Conservation (phyloP, 805 yeast genomes). For the Nakazawaea molendinolei region DNA sequence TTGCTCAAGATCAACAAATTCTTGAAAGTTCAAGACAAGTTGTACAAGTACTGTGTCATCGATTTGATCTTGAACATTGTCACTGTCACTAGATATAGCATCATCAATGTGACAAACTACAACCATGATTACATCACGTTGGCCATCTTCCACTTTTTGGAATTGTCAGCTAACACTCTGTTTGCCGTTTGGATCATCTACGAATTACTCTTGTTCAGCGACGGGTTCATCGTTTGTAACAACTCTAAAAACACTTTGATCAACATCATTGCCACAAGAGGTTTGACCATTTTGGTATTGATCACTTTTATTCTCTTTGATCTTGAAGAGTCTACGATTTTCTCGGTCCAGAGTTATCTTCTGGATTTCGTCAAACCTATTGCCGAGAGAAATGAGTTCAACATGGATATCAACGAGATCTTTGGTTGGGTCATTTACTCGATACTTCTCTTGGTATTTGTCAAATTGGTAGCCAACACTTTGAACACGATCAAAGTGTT, state of each 20-base stretch:
- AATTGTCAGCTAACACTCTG: conserved; percentile 18
- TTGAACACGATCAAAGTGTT: conserved; percentile 17
- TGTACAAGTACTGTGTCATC: conserved; percentile 8
- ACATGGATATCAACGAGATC: conserved; percentile 18
- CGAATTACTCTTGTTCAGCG: conserved; percentile 22
- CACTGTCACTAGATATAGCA: conserved; percentile 8
- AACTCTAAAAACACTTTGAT: conserved; percentile 14
- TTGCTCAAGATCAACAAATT: conserved; percentile 6
- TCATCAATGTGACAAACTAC: conserved; percentile 17
- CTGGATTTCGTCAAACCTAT: conserved; percentile 7
- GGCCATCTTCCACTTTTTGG: conserved; percentile 18
- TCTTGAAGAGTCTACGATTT: conserved; percentile 22
- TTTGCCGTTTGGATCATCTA: conserved; percentile 26
- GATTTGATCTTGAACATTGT: conserved; percentile 3
- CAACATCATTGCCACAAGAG: conserved; percentile 15
- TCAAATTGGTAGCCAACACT: conserved; percentile 12
- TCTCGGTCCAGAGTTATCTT: conserved; percentile 20
- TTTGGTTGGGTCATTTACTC: conserved; percentile 19
- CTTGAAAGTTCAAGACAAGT: conserved; percentile 2
- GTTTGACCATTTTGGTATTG: conserved; percentile 16
- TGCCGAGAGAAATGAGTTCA: conserved; percentile 12
- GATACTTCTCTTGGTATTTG: conserved; percentile 14
- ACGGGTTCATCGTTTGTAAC: conserved; percentile 21
- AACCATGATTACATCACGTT: conserved; percentile 15
- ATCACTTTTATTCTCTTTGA: conserved; percentile 24